A percentile compares a stretch with the other conserved stretches of the same genome.
These are phyloP conservation scores for Gastrodia elata DNA, from an alignment of 106 monocot species.

Conservation along the genomic window DNA sequence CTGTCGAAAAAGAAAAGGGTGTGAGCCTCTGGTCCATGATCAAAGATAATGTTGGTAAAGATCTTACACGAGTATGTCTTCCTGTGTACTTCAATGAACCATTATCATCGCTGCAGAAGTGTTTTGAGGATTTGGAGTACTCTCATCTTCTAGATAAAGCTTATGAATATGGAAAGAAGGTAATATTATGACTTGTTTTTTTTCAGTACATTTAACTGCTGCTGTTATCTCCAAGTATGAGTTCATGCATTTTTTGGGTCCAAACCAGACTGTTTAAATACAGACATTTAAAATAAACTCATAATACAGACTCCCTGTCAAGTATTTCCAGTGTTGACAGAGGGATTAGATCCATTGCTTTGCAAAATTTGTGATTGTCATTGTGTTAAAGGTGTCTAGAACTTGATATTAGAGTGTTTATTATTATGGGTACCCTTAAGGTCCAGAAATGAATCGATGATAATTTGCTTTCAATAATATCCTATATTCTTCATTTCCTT, in stretches of 20 bases:
- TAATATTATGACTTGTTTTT: constrained; percentile 16
- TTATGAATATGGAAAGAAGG: constrained; percentile 71
- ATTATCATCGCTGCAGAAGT: constrained; percentile 78
- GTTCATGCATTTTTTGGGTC: neutral
- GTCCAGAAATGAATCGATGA: no score
- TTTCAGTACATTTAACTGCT: neutral
- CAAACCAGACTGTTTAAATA: neutral
- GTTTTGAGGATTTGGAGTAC: constrained; percentile 86
- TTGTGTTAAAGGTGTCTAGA: neutral
- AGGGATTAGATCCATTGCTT: neutral
- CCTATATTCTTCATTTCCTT: neutral
- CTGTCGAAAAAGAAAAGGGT: constrained; percentile 76
- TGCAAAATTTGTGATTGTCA: neutral
- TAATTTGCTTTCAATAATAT: neutral
- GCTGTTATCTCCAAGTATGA: neutral
- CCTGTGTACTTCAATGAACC: constrained; percentile 91
- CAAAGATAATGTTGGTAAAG: constrained; percentile 93
- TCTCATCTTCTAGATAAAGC: constrained; percentile 80
- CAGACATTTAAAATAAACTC: neutral
- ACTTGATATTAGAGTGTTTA: no score
- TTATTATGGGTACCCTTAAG: no score
- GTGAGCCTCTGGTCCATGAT: constrained; percentile 94
- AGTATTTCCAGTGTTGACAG: no score
- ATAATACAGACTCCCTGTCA: no score
- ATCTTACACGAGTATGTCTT: constrained; percentile 86